Evolutionary conservation across 148 eudicot genomes (phyloP), one percentile per base, ranked within the genome.

Genomic region (Tetragonia tetragonoides): DNA sequence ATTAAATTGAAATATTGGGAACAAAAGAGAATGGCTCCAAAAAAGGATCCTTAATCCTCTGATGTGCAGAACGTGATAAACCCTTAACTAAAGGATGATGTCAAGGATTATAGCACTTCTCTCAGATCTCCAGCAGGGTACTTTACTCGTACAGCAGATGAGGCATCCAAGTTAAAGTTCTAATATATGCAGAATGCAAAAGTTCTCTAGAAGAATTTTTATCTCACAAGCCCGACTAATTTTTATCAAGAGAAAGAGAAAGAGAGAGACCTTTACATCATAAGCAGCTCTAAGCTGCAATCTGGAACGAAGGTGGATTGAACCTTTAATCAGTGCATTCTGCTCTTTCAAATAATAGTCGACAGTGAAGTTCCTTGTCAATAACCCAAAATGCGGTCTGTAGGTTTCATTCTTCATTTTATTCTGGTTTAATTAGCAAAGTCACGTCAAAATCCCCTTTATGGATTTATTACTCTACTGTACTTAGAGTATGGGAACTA

Each of bases 211-310:
- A 49, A 49, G 14, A 49, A 49, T 7, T 6, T 49, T 8, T 0
- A 49, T 49, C 12, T 49, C 53, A 49, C 53, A 66, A 66, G 8
- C 11, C 41, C 40, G 70, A 39, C 70, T 18, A 40, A 2, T 38
- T 61, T 66, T 2, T 39, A 39, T 49, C 53, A 49, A 11, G 60
- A 56, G 71, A 9, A 42, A 78, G 24, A 57, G 64, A 66, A 34
- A 70, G 68, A 66, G 39, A 64, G 77, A 77, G 77, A 86, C 88
- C 88, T 83, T 78, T 6, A 77, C 20, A 81, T 78, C 79, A 83
- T 81, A 83, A 60, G 78, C 86, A 86, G 84, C 82, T 83, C 74
- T 76, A 44, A 86, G 80, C 82, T 76, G 86, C 84, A 86, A 78
- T 67, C 80, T 72, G 71, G 88, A 83, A 75, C 78, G 70, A 76